Percentiles rank a stretch among this genome's conserved stretches.
Conservation (phyloP, 1,284 basidiomycete genomes). For the Anthracocystis panici-leucophaei region DNA sequence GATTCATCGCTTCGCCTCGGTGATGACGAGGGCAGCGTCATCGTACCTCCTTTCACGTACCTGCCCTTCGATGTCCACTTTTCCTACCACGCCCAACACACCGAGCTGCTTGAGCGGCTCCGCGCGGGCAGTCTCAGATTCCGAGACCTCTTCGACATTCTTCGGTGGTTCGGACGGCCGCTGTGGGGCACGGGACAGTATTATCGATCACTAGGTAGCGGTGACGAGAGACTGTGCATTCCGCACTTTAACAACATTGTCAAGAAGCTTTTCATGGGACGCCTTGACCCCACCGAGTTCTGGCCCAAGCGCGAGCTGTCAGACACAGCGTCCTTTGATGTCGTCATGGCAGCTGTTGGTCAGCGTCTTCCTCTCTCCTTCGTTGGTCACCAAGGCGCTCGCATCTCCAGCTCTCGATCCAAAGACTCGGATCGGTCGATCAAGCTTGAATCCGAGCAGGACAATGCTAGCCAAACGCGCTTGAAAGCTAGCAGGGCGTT, state of each 20-base stretch:
- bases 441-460: no score
- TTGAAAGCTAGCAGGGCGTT: background rate
- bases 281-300: background rate
- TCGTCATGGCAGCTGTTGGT: slow-evolving; percentile 8
- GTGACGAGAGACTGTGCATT: background rate
- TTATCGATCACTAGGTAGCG: no score
- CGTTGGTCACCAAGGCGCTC: slow-evolving; percentile 7
- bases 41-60: slow-evolving; percentile 11
- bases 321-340: background rate
- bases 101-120: background rate
- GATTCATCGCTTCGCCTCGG: slow-evolving; percentile 3
- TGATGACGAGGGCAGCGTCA: slow-evolving; percentile 4
- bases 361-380: slow-evolving; percentile 9
- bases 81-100: background rate
- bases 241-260: background rate
- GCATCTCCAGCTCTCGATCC: background rate
- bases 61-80: slow-evolving; percentile 13
- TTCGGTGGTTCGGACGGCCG: background rate
- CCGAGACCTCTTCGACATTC: background rate
- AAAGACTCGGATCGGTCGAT: background rate
- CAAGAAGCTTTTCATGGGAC: background rate
- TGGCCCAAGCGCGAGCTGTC: background rate
- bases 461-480: no score
- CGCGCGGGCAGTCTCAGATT: background rate
- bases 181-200: background rate